These are phyloP conservation scores for Iris macrosiphon DNA, from an alignment of 106 monocot species.

Conservation along the genomic window DNA sequence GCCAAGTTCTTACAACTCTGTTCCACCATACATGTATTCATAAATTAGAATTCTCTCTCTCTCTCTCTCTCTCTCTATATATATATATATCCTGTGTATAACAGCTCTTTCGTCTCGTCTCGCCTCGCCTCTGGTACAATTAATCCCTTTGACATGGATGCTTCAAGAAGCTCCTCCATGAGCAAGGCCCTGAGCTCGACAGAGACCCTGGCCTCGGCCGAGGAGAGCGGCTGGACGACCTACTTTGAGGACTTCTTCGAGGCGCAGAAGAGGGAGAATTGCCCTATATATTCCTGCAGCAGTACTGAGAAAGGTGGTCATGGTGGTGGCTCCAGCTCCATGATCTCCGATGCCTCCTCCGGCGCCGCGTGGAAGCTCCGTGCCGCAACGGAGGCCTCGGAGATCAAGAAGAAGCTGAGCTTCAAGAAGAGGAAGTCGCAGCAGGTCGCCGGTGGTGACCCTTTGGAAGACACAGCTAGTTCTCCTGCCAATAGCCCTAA, in stretches of 20 bases:
- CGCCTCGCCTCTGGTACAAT: no score
- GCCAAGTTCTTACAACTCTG: no score
- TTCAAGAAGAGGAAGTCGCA: constrained; percentile 21
- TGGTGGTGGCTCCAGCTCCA: constrained; percentile 13
- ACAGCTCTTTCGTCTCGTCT: no score
- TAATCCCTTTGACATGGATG: no score
- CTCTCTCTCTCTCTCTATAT: no score
- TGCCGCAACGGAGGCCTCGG: neutral
- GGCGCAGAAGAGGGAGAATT: neutral
- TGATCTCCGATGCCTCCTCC: constrained; percentile 34
- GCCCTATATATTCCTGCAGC: neutral
- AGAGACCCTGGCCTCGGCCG: no score
- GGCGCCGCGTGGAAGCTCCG: constrained; percentile 4
- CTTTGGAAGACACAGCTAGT: constrained; percentile 43
- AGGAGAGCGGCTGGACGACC: constrained; percentile 26
- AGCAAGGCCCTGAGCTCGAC: no score
- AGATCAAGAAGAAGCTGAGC: constrained; percentile 17
- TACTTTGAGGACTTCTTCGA: constrained; percentile 20
- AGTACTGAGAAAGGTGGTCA: neutral
- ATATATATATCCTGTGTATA: no score
- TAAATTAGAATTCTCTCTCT: no score
- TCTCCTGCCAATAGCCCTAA: constrained; percentile 26
- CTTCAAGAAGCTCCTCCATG: no score
- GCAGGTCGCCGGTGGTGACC: constrained; percentile 11
- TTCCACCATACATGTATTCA: no score